A percentile compares a stretch with the other conserved stretches of the same genome.
phyloP scores from a whole-genome alignment of 1,284 basidiomycete genomes.

The Athelia sp. region DNA sequence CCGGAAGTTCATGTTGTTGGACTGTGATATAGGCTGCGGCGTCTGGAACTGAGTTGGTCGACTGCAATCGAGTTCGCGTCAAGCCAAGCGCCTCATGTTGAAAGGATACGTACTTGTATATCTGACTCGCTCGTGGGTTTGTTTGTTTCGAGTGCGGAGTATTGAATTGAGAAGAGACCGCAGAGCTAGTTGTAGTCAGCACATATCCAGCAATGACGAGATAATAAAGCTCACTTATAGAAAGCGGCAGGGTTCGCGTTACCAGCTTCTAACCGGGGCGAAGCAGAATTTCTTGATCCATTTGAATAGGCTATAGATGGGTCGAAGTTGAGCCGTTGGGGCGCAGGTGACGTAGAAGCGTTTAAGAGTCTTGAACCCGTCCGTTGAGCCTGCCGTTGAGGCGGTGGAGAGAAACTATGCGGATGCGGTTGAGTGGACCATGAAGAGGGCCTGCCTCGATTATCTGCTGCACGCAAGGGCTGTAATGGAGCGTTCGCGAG shows the following conservation, averaged over 20 bases:
- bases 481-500: not conserved
- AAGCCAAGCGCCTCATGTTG: too few species aligned
- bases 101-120: too few species aligned
- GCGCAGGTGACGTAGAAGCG: not conserved
- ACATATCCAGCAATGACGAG: too few species aligned
- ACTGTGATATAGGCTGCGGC: too few species aligned
- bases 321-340: slow-evolving; percentile 16
- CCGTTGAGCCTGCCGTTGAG: not conserved
- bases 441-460: slow-evolving; percentile 1
- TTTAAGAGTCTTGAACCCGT: too few species aligned
- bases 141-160: not conserved
- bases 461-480: not conserved
- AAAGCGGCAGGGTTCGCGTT: not conserved
- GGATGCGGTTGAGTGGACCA: slow-evolving; percentile 7
- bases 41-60: too few species aligned
- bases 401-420: slow-evolving; percentile 6
- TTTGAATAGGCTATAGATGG: not conserved
- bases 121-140: too few species aligned
- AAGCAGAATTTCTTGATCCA: too few species aligned
- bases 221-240: not conserved
- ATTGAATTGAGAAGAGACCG: not conserved
- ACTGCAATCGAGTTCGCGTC: too few species aligned
- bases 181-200: not conserved
- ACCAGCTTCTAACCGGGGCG: not conserved
- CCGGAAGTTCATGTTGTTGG: too few species aligned